A percentile compares a stretch with the other conserved stretches of the same genome.
Conservation (phyloP, 768 basidiomycete genomes). For the Gloeophyllum trabeum region DNA sequence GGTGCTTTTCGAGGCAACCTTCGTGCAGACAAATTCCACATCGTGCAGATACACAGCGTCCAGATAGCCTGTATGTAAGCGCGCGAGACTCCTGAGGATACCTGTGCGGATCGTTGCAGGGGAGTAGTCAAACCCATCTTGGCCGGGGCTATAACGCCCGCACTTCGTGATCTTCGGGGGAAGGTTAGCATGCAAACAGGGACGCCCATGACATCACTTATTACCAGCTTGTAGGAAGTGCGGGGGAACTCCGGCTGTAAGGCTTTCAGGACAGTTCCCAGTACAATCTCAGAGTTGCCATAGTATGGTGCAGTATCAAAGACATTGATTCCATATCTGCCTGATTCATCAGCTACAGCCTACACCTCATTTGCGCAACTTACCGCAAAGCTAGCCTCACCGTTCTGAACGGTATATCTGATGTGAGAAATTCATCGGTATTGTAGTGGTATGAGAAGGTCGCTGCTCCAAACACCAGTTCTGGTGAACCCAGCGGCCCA, state of each 20-base stretch:
- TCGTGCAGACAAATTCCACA: conserved; percentile 62
- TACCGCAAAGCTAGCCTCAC: conserved; percentile 72
- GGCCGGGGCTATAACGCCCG: conserved; percentile 53
- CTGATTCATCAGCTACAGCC: background rate
- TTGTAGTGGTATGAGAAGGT: conserved; percentile 63
- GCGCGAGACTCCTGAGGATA: conserved; percentile 52
- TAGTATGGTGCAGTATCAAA: conserved; percentile 83
- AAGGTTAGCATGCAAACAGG: too few relatives aligned
- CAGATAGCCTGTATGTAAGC: conserved; percentile 67
- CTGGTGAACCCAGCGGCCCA: conserved; percentile 25
- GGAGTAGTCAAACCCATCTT: conserved; percentile 60
- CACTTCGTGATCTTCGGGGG: conserved; percentile 75
- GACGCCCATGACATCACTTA: too few relatives aligned
- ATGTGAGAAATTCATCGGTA: conserved; percentile 39
- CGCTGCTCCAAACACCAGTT: conserved; percentile 63
- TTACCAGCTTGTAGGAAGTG: conserved; percentile 62
- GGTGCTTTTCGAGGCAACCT: conserved; percentile 31
- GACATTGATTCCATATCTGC: conserved; percentile 68
- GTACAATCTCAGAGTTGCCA: conserved; percentile 66
- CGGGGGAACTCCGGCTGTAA: conserved; percentile 66
- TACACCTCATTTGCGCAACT: conserved; percentile 5
- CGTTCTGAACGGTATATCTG: conserved; percentile 48
- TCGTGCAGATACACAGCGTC: conserved; percentile 81
- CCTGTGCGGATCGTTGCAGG: conserved; percentile 54
- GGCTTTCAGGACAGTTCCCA: conserved; percentile 53